Conservation (phyloP, 768 basidiomycete species). For the Amylocystis lapponica region DNA sequence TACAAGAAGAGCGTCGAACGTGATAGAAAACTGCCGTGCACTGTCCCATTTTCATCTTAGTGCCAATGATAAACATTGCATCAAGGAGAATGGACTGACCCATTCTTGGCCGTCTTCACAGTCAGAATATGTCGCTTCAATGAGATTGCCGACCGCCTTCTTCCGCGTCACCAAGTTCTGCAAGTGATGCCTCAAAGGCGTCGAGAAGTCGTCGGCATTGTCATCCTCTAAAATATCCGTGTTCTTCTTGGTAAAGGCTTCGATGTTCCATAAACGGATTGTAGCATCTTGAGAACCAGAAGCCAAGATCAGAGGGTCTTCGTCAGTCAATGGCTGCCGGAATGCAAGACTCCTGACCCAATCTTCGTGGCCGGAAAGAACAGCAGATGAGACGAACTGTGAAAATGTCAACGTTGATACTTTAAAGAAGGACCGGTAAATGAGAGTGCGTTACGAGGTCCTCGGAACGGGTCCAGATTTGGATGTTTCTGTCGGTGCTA, state of each 20-base stretch:
- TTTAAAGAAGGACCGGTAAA: too few relatives aligned
- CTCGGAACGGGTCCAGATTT: slow-evolving; percentile 70
- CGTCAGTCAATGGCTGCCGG: slow-evolving; percentile 26
- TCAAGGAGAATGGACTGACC: slow-evolving; percentile 8
- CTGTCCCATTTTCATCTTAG: slow-evolving; percentile 23
- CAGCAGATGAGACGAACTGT: slow-evolving; percentile 56
- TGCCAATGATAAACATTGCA: too few relatives aligned
- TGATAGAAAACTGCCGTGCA: slow-evolving; percentile 60
- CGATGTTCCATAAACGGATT: slow-evolving; percentile 89
- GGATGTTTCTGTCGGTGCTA: slow-evolving; percentile 75
- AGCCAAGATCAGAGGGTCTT: slow-evolving; percentile 64
- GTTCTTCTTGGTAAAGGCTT: slow-evolving; percentile 34
- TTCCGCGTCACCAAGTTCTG: slow-evolving; percentile 61
- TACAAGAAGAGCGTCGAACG: slow-evolving; percentile 88
- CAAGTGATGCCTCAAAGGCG: slow-evolving; percentile 80
- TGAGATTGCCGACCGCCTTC: slow-evolving; percentile 85
- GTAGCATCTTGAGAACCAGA: slow-evolving; percentile 95
- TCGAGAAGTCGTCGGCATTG: slow-evolving; percentile 79
- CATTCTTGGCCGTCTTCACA: slow-evolving; percentile 46
- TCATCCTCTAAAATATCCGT: slow-evolving; percentile 17
- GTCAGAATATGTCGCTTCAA: slow-evolving; percentile 79
- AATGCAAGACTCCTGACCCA: slow-evolving; percentile 88
- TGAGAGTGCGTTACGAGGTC: slow-evolving; percentile 36
- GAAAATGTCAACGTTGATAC: background rate
- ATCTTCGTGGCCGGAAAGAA: slow-evolving; percentile 85